Evolutionary conservation across 2,329 filamentous ascomycete species (phyloP), one percentile per base, ranked within the genome.

Genomic region (Trichothecium roseum): DNA sequence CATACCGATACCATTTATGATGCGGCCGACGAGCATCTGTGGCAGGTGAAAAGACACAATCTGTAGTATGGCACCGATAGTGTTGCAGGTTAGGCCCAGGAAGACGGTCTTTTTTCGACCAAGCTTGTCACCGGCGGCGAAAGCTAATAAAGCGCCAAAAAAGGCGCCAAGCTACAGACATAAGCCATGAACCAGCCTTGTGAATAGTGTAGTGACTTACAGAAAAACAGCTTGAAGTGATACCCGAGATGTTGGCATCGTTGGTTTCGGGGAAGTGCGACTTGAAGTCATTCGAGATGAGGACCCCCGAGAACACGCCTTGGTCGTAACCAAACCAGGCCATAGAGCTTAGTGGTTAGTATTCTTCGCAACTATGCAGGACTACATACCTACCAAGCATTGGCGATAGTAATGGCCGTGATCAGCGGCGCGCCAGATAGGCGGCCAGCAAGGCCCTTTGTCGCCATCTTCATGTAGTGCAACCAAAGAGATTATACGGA

Each of bases 161-260:
- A 56, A 56, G 8, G 54, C 53, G 10, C 54, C 54, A 3, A 55
- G 47, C 52, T 55, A 20, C 16, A 30, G 12, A 24, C 14, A 14
- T 28, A 18, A 17, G n/a, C 16, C 14, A 22, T 20, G 13, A 26
- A 8, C 13, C 17, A n/a, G 14, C n/a, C 3, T 1, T 17, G n/a
- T n/a, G 9, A 22, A 37, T 26, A 39, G 36, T 12, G 18, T 0
- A 8, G 4, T 8, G 6, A 42, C 60, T 41, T 41, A 63, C 59
- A 15, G 62, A 55, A 37, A 66, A 66, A 37, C 57, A 63, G 36
- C 60, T 63, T 2, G 62, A 62, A 1, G 57, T 59, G 32, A 64
- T 63, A 6, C 63, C 63, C 1, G 60, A 64, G 22, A 65, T 56
- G 35, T 56, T 59, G 8, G 60, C 50, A 20, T 63, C 39, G 12